A percentile compares a stretch with the other conserved stretches of the same genome.
phyloP scores from a whole-genome alignment of 768 basidiomycete genomes.

The Mycena polygramma region DNA sequence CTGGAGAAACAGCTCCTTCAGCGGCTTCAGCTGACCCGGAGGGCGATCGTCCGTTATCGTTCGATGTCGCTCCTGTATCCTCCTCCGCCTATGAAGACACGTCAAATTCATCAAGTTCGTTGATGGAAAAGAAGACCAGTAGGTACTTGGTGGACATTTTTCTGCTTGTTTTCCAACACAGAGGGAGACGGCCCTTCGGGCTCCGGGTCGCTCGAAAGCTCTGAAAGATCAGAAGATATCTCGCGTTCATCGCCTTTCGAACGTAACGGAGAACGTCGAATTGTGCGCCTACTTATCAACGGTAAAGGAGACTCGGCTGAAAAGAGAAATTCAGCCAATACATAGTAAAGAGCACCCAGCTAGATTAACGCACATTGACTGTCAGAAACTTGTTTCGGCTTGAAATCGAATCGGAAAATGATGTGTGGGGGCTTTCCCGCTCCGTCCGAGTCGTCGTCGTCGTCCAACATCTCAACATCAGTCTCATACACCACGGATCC shows the following conservation, averaged over 20 bases:
- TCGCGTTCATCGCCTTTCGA: not conserved
- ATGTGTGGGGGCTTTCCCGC: not conserved
- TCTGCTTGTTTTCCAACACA: not conserved
- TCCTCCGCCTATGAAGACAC: not conserved
- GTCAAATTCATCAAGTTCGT: not conserved
- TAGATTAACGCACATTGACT: not conserved
- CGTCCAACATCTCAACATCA: not conserved
- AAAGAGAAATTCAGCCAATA: not conserved
- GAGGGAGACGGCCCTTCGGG: not conserved
- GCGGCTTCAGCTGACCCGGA: not conserved
- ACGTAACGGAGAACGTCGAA: not conserved
- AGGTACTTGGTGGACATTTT: not conserved
- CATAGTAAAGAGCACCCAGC: not conserved
- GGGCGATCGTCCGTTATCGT: not conserved
- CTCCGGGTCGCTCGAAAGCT: not conserved
- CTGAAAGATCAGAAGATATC: not conserved
- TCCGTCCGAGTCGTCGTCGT: not conserved
- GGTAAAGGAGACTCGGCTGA: not conserved
- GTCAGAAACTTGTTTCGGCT: not conserved
- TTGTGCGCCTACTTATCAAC: not conserved
- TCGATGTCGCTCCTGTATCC: not conserved
- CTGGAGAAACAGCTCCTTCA: no score
- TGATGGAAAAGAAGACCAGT: not conserved
- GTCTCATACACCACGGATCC: not conserved
- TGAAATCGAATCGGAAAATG: slow-evolving; percentile 7